These are phyloP conservation scores for Penicillium occitanis DNA, from an alignment of 2,329 filamentous ascomycete species.

Conservation along the genomic window DNA sequence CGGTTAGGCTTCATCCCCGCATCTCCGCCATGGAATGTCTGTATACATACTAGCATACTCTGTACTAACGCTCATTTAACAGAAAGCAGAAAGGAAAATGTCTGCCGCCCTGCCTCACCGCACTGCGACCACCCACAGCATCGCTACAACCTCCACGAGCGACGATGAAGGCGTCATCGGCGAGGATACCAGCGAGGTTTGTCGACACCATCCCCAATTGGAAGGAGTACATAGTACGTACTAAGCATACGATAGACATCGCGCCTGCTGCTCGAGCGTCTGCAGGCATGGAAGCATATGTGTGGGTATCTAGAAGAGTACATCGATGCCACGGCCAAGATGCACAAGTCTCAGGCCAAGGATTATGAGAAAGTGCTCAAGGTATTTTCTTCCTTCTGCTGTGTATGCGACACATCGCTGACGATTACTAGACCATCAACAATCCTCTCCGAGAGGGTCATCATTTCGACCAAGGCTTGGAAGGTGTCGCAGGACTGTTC, in stretches of 20 bases:
- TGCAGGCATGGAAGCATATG: slow-evolving; percentile 95
- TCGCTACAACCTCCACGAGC: slow-evolving; percentile 35
- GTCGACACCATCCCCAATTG: slow-evolving; percentile 21
- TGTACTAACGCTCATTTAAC: background rate
- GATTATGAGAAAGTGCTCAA: slow-evolving; percentile 95
- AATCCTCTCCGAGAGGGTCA: slow-evolving; percentile 83
- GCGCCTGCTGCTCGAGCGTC: slow-evolving; percentile 78
- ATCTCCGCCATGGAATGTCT: background rate
- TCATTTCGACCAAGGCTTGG: slow-evolving; percentile 89
- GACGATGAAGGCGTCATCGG: slow-evolving; percentile 45
- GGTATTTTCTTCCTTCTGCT: slow-evolving; percentile 44
- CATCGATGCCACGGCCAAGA: slow-evolving; percentile 78
- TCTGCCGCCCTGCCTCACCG: slow-evolving; percentile 34
- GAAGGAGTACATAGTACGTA: background rate
- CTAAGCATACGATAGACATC: slow-evolving; percentile 56
- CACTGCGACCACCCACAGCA: slow-evolving; percentile 30
- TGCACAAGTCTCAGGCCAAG: slow-evolving; percentile 80
- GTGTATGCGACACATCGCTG: slow-evolving; percentile 13
- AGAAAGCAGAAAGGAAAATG: slow-evolving; percentile 8
- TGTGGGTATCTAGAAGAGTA: slow-evolving; percentile 91
- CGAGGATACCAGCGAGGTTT: slow-evolving; percentile 44
- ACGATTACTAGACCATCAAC: slow-evolving; percentile 65
- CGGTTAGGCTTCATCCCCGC: slow-evolving; percentile 6
- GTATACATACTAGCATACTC: background rate
- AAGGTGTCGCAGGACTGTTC: slow-evolving; percentile 84